A percentile compares a stretch with the other conserved stretches of the same genome.
Conservation (phyloP, 2,329 filamentous ascomycete species). For the Alternaria rosae region DNA sequence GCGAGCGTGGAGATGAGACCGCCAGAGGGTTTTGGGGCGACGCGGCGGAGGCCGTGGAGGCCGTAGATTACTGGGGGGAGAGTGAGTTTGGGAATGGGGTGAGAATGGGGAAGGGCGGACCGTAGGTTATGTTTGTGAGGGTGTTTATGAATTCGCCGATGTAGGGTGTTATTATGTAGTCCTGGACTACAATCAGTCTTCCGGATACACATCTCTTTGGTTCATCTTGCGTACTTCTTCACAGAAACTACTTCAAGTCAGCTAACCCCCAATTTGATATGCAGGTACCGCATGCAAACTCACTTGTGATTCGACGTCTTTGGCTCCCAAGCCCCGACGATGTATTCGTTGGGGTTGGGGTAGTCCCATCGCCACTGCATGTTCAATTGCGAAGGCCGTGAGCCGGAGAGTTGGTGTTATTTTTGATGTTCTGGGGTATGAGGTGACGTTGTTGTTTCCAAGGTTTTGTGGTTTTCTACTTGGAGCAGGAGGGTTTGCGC, state of each 20-base stretch:
- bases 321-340: constrained; percentile 34
- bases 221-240: constrained; percentile 36
- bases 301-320: constrained; percentile 46
- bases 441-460: neutral
- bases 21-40: constrained; percentile 32
- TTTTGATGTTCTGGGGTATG: neutral
- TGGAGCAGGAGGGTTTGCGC: neutral
- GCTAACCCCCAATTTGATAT: constrained; percentile 4
- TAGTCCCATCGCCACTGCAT: constrained; percentile 42
- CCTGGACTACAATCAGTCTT: constrained; percentile 44
- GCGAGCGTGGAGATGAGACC: constrained; percentile 43
- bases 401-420: neutral
- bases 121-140: constrained; percentile 59
- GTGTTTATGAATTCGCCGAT: constrained; percentile 64
- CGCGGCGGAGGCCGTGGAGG: constrained; percentile 41
- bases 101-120: constrained; percentile 39
- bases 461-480: neutral
- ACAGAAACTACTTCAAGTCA: constrained; percentile 42
- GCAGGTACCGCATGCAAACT: constrained; percentile 22
- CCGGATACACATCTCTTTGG: neutral
- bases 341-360: constrained; percentile 22
- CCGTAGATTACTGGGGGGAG: constrained; percentile 44
- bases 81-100: neutral
- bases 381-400: neutral
- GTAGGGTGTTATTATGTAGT: constrained; percentile 62